Conservation (phyloP, 2,329 filamentous ascomycete genomes). For the Aspergillus clavatus region DNA sequence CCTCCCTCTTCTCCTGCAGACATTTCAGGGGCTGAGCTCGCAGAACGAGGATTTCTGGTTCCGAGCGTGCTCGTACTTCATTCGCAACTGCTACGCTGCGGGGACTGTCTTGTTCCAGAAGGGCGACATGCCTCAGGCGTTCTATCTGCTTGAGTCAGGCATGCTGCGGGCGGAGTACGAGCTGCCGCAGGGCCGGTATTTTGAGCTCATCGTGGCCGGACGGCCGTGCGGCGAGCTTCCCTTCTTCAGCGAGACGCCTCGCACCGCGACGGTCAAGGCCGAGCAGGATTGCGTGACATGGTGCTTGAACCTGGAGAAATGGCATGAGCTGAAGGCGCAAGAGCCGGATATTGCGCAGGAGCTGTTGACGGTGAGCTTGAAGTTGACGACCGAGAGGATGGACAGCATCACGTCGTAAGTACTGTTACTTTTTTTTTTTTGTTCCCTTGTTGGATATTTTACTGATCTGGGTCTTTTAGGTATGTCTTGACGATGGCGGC, state of each 20-base stretch:
- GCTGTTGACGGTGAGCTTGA: constrained; percentile 79
- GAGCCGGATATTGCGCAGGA: constrained; percentile 77
- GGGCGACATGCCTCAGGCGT: constrained; percentile 72
- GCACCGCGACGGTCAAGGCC: constrained; percentile 80
- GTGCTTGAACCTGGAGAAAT: constrained; percentile 68
- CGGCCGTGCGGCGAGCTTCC: constrained; percentile 94
- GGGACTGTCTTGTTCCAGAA: constrained; percentile 73
- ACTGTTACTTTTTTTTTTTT: no score
- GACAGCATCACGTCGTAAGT: constrained; percentile 59
- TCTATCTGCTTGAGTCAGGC: constrained; percentile 86
- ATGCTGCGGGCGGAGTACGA: constrained; percentile 88
- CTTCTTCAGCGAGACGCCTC: constrained; percentile 85
- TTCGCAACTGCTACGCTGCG: constrained; percentile 59
- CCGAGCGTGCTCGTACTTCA: constrained; percentile 69
- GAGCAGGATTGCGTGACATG: constrained; percentile 80
- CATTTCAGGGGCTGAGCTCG: constrained; percentile 82
- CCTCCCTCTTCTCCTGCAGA: constrained; percentile 83
- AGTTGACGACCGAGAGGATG: constrained; percentile 93
- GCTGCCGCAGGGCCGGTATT: constrained; percentile 80
- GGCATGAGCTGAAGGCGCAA: constrained; percentile 65
- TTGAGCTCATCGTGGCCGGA: constrained; percentile 87
- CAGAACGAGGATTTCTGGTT: constrained; percentile 97
- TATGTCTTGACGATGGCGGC: constrained; percentile 33
- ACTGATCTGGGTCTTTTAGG: constrained; percentile 13
- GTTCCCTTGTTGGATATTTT: constrained; percentile 1